Evolutionary conservation across 2,329 filamentous ascomycete genomes (phyloP), one percentile per base, ranked within the genome.

Genomic region (Pestalotiopsis sp.): DNA sequence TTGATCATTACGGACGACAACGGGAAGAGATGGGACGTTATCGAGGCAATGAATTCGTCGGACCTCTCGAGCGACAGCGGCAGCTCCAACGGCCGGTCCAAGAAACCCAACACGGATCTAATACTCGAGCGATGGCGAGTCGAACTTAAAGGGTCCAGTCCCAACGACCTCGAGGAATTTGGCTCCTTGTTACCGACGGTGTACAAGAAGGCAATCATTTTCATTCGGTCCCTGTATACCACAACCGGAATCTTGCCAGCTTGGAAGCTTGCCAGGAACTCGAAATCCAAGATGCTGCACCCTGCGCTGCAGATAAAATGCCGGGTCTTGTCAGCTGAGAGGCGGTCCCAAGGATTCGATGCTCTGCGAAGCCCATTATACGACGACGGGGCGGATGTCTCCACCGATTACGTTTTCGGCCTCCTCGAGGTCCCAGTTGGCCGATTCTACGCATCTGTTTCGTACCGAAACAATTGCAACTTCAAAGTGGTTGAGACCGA

Each of bases 151-250:
- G 88, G 89, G 73, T 82, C 83, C 69, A 80, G 85, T 68, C 78
- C 84, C 78, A 78, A 86, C 72, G 76, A 79, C 39, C 74, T 78
- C 17, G 84, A 88, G 62, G 89, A 88, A 77, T 93, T 91, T 77
- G 88, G 87, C 7, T 84, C 84, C 12, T 85, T 83, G 39, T 84
- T 98, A 65, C 94, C 96, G 14, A 95, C 94, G 66, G 91, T 97
- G 69, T 99, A 99, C 86, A 99, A 99, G 83, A 96, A 97, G 82
- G 94, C 93, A 75, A 97, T 99, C 72, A 92, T 98, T 73, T 90
- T 98, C 74, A 98, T 98, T 81, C 89, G 96, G 70, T 94, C 94
- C 1, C 86, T 99, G 61, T 97, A 93, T 79, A 90, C 93, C 64
- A 92, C 93, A 67, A 89, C 94, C 56, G 92, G 93, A 74, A 88